Conservation (phyloP, 768 basidiomycete species). For the Kwoniella bestiolae region DNA sequence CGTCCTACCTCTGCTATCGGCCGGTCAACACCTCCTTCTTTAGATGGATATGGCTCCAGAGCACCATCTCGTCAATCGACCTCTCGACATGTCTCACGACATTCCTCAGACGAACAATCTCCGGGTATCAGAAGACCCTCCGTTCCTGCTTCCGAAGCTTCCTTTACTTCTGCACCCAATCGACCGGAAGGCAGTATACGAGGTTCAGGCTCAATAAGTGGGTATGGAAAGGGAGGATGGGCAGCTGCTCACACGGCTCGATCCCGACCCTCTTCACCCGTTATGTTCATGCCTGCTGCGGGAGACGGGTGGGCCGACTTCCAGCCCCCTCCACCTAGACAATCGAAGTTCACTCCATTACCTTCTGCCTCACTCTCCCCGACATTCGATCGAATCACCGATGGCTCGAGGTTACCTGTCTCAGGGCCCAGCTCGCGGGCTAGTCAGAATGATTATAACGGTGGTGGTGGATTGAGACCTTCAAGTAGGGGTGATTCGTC, state of each 20-base stretch:
- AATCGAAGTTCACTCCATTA: slow-evolving; percentile 45
- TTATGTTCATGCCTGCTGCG: slow-evolving; percentile 45
- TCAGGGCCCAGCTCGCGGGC: slow-evolving; percentile 7
- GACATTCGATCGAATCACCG: slow-evolving; percentile 41
- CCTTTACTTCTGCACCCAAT: slow-evolving; percentile 31
- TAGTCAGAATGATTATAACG: slow-evolving; percentile 11
- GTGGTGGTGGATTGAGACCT: slow-evolving; percentile 10
- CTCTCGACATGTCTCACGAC: slow-evolving; percentile 6
- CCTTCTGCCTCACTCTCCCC: slow-evolving; percentile 34
- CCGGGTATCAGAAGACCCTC: slow-evolving; percentile 23
- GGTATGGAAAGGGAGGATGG: slow-evolving; percentile 53
- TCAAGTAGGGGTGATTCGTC: slow-evolving; percentile 23
- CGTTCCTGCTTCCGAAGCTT: slow-evolving; percentile 28
- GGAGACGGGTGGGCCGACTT: slow-evolving; percentile 46
- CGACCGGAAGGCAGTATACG: slow-evolving; percentile 33
- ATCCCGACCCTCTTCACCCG: slow-evolving; percentile 35
- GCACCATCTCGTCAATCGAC: slow-evolving; percentile 24
- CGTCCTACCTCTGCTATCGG: slow-evolving; percentile 3
- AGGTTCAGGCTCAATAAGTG: slow-evolving; percentile 30
- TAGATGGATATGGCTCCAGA: background rate
- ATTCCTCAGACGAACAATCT: slow-evolving; percentile 32
- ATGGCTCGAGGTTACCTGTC: slow-evolving; percentile 15
- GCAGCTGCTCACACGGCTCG: slow-evolving; percentile 34
- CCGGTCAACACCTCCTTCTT: slow-evolving; percentile 2
- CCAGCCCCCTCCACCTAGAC: slow-evolving; percentile 36